phyloP scores from a whole-genome alignment of 345 rosid genomes.

The Hibiscus trionum region DNA sequence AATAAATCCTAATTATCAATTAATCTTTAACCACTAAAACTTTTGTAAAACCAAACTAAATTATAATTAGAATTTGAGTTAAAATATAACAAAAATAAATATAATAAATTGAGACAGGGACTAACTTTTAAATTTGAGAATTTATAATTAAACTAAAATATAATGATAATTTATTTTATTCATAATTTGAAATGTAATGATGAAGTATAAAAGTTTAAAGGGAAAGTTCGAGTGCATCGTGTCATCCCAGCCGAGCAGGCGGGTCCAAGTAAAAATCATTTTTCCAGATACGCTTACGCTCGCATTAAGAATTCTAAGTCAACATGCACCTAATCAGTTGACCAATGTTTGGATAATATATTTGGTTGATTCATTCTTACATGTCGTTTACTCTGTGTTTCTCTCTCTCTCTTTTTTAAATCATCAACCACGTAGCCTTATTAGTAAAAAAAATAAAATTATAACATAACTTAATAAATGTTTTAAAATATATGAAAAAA shows the following conservation, averaged over 20 bases:
- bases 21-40: too few species aligned
- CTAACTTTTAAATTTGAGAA: too few species aligned
- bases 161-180: not conserved
- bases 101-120: too few species aligned
- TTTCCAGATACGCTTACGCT: not conserved
- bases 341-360: slow-evolving; percentile 4
- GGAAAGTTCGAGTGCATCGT: not conserved
- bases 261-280: slow-evolving; percentile 10
- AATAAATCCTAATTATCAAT: too few species aligned
- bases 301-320: not conserved
- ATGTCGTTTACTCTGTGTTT: not conserved
- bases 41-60: too few species aligned
- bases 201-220: not conserved
- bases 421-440: too few species aligned
- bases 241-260: slow-evolving; percentile 2
- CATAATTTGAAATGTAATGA: not conserved
- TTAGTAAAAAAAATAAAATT: too few species aligned
- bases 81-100: too few species aligned
- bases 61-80: too few species aligned
- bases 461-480: too few species aligned
- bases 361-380: not conserved
- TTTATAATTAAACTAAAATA: too few species aligned
- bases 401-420: not conserved
- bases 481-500: too few species aligned
- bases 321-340: slow-evolving; percentile 15